Base-by-base conservation (phyloP, 2,329 filamentous ascomycete species). In the Cordyceps pruinosa region DNA sequence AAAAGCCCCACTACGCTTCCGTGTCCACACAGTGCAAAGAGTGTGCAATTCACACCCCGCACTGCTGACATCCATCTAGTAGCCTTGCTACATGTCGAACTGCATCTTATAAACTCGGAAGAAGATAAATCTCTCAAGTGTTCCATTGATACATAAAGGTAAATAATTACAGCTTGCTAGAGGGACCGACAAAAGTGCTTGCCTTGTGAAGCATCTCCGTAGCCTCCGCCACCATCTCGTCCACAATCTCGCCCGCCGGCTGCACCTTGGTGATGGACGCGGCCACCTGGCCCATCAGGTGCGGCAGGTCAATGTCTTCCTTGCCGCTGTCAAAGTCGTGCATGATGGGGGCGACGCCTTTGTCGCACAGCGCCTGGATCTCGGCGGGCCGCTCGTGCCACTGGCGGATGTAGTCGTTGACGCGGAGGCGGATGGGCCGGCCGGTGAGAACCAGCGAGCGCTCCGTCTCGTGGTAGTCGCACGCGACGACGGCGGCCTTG, bases 271-370 rank as follows among this genome's bases (percentile, higher is more conserved):
- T 72, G 57, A 97, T 89, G 1, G 86, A 80, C 2, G 88, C 92
- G 1, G 90, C 89, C 7, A 97, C 92, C 75, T 96, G 90, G 1
- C 93, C 93, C 93, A 97, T 97, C 66, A 97, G 69, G 72, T 93
- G 91, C 15, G 93, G 93, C 56, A 88, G 76, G 67, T 97, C 93
- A 13, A 96, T 76, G 41, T 96, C 90, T 32, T 49, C 47, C 21
- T 49, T 49, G 57, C 87, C 88, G 54, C 90, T 80, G 50, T 96
- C 89, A 66, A 96, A 77, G 68, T 97, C 93, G 67, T 89, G 79
- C 73, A 87, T 83, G 61, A 97, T 77, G 1, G 93, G 93, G 59
- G 95, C 86, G 32, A 96, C 73, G 0, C 93, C 93, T 62, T 79
- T 76, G 35, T 86, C 84, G 34, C 88, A 92, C 69, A 97, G 75